These are phyloP conservation scores for Septoria linicola DNA, from an alignment of 2,329 filamentous ascomycete genomes.

Conservation along the genomic window DNA sequence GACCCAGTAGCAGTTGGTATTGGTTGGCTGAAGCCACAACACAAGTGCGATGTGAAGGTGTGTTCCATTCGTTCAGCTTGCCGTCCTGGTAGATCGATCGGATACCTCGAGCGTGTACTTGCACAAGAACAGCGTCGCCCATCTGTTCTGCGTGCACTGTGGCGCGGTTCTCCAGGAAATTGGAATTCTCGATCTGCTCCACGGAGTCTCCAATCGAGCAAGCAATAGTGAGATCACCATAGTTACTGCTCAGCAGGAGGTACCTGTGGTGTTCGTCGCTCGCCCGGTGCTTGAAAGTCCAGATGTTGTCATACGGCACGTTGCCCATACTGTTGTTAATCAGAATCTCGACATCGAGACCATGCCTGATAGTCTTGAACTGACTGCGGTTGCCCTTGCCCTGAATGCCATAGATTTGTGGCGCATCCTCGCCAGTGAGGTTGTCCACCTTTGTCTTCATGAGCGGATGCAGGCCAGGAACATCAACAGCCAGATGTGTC, in stretches of 20 bases:
- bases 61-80: conserved; percentile 86
- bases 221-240: conserved; percentile 66
- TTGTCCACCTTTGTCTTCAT: conserved; percentile 92
- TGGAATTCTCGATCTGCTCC: conserved; percentile 90
- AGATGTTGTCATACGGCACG: conserved; percentile 57
- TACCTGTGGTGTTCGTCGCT: conserved; percentile 88
- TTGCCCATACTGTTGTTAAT: conserved; percentile 33
- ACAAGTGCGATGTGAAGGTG: conserved; percentile 90
- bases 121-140: conserved; percentile 86
- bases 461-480: conserved; percentile 81
- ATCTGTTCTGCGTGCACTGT: conserved; percentile 92
- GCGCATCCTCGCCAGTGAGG: conserved; percentile 85
- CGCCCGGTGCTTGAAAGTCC: conserved; percentile 85
- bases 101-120: conserved; percentile 95
- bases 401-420: conserved; percentile 91
- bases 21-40: conserved; percentile 92
- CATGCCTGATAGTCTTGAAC: conserved; percentile 90
- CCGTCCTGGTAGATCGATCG: conserved; percentile 77
- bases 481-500: conserved; percentile 52
- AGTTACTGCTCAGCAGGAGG: conserved; percentile 69
- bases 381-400: conserved; percentile 85
- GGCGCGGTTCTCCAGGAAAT: conserved; percentile 82
- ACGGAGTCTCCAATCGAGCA: conserved; percentile 96
- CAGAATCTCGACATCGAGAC: conserved; percentile 79
- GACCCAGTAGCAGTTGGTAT: conserved; percentile 85